Evolutionary conservation across 768 basidiomycete species (phyloP).

Genomic region (Boletus sp.): DNA sequence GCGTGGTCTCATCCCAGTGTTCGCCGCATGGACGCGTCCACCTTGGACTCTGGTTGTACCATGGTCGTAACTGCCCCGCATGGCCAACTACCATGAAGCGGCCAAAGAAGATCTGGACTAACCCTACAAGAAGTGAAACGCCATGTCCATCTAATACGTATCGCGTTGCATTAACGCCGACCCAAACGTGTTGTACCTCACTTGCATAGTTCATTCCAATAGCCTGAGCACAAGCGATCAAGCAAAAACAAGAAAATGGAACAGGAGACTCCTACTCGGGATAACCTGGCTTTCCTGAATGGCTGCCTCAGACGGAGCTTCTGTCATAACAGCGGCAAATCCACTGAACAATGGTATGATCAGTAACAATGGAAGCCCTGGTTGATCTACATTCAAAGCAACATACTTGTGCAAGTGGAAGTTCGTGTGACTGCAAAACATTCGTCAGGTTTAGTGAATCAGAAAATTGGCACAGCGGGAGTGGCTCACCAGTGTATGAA

Average conservation of each 20-base stretch:
- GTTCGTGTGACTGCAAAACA: constrained; percentile 16
- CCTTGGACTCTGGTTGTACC: neutral
- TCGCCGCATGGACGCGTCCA: neutral
- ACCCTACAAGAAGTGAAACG: neutral
- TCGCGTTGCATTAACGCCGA: neutral
- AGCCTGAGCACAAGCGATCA: neutral
- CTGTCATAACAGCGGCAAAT: constrained; percentile 22
- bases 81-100: neutral
- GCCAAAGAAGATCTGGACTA: neutral
- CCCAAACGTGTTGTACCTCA: neutral
- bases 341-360: constrained; percentile 8
- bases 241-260: neutral
- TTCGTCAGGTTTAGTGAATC: neutral
- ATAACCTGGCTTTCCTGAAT: constrained; percentile 10
- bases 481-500: constrained; percentile 20
- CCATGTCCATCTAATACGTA: neutral
- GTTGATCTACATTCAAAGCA: neutral
- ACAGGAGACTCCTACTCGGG: constrained; percentile 11
- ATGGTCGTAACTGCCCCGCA: neutral
- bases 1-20: neutral
- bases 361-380: neutral
- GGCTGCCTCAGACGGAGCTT: constrained; percentile 12
- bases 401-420: constrained; percentile 23
- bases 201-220: constrained; percentile 15
- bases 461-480: neutral